Conservation (phyloP, 495 filamentous ascomycete genomes). For the Extremus antarcticus region DNA sequence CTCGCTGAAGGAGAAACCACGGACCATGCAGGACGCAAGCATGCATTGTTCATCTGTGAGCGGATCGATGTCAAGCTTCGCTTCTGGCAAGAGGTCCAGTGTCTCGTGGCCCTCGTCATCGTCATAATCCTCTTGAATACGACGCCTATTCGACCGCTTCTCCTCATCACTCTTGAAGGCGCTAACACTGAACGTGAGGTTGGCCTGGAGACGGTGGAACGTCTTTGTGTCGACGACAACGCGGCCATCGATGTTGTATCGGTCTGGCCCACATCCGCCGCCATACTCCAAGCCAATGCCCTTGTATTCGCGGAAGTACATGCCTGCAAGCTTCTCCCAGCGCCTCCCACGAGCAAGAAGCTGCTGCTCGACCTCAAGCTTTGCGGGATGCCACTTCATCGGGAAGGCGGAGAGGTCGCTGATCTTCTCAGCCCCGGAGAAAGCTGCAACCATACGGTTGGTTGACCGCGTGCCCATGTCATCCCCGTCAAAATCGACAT, state of each 20-base stretch:
- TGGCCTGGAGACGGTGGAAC: constrained; percentile 12
- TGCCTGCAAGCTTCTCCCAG: constrained; percentile 6
- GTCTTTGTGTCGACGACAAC: constrained; percentile 16
- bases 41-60: constrained; percentile 15
- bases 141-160: not conserved
- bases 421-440: constrained; percentile 6
- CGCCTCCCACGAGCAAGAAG: constrained; percentile 9
- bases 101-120: not conserved
- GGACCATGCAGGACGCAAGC: constrained; percentile 12
- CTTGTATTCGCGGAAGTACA: constrained; percentile 8
- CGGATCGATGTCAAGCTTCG: not conserved
- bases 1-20: constrained; percentile 18
- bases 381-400: constrained; percentile 5
- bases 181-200: constrained; percentile 1
- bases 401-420: constrained; percentile 9
- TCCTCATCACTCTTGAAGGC: constrained; percentile 8
- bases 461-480: constrained; percentile 1
- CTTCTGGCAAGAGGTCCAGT: constrained; percentile 1
- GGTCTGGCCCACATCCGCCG: not conserved
- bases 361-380: not conserved
- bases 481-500: constrained; percentile 9
- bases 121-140: not conserved
- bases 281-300: constrained; percentile 10
- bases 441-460: not conserved
- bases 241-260: constrained; percentile 8